Evolutionary conservation across 148 eudicot genomes (phyloP).

Genomic region (Rhododendron vialii): DNA sequence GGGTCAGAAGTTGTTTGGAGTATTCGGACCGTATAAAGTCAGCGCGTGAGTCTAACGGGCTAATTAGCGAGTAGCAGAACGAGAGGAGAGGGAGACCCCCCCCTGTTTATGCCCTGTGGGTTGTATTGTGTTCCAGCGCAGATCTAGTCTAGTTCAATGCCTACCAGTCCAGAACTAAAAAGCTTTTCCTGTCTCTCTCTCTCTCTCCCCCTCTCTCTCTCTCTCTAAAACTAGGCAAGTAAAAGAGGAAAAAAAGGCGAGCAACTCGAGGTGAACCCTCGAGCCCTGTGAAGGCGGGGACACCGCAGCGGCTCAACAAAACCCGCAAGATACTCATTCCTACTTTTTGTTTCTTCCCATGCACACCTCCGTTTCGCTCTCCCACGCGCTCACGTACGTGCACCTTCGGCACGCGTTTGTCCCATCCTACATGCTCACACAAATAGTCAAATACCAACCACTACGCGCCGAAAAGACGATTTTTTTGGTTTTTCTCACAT

Average conservation of each 20-base stretch:
- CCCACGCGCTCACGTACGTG: background rate
- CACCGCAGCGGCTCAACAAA: background rate
- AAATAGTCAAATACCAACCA: too few relatives aligned
- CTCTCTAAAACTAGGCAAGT: background rate
- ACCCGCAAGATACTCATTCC: background rate
- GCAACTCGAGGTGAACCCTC: background rate
- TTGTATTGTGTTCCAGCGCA: background rate
- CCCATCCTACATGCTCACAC: background rate
- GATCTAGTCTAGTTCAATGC: background rate
- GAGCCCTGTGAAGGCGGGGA: constrained; percentile 3
- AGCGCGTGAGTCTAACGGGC: too few relatives aligned
- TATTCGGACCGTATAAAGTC: too few relatives aligned
- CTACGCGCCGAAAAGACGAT: too few relatives aligned
- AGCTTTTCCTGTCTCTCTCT: background rate
- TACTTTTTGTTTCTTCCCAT: background rate
- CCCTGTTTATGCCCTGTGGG: background rate
- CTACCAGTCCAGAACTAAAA: background rate
- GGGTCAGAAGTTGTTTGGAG: too few relatives aligned
- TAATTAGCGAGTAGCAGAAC: background rate
- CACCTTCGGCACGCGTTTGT: background rate
- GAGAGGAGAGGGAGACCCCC: background rate
- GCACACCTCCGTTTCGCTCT: background rate
- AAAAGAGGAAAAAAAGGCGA: background rate
- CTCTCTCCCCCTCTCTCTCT: background rate
- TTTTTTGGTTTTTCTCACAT: too few relatives aligned